Evolutionary conservation across 495 filamentous ascomycete species (phyloP).

Genomic region (Xylaria acuta): DNA sequence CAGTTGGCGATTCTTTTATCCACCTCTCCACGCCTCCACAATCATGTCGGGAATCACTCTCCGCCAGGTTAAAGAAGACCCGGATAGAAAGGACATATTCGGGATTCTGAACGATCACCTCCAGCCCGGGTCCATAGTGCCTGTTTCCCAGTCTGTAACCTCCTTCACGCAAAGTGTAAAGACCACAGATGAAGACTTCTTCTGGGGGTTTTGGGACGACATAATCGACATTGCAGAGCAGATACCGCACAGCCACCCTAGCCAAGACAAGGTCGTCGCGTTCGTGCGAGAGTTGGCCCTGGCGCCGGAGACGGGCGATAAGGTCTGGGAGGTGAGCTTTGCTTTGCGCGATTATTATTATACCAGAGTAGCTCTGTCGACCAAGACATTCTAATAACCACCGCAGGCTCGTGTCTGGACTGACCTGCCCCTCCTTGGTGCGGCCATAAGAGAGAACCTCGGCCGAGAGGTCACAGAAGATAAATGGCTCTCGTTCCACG

Average conservation of each 20-base stretch:
- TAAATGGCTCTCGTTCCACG: constrained; percentile 33
- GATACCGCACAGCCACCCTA: constrained; percentile 31
- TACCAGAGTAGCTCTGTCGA: neutral
- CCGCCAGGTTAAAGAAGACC: constrained; percentile 5
- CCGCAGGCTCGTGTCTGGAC: constrained; percentile 32
- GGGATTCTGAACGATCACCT: constrained; percentile 37
- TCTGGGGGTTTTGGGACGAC: constrained; percentile 32
- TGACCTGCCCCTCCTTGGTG: constrained; percentile 33
- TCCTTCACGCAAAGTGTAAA: constrained; percentile 27
- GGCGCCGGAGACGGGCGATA: constrained; percentile 31
- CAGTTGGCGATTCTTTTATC: neutral
- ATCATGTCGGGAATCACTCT: constrained; percentile 13
- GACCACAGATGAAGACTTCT: constrained; percentile 30
- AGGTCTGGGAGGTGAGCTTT: constrained; percentile 33
- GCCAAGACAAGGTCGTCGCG: constrained; percentile 32
- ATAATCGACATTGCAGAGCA: constrained; percentile 34
- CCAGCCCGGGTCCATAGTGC: constrained; percentile 4
- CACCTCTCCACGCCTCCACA: neutral
- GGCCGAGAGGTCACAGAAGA: constrained; percentile 8
- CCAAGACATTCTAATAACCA: constrained; percentile 1
- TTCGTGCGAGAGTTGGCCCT: constrained; percentile 34
- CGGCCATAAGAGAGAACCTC: constrained; percentile 29
- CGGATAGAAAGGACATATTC: constrained; percentile 32
- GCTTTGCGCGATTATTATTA: neutral
- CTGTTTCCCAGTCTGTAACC: constrained; percentile 25